Percentiles rank a stretch among this genome's conserved stretches.
Evolutionary conservation across 1,284 basidiomycete species (phyloP).

Genomic region (Entoloma clypeatum): DNA sequence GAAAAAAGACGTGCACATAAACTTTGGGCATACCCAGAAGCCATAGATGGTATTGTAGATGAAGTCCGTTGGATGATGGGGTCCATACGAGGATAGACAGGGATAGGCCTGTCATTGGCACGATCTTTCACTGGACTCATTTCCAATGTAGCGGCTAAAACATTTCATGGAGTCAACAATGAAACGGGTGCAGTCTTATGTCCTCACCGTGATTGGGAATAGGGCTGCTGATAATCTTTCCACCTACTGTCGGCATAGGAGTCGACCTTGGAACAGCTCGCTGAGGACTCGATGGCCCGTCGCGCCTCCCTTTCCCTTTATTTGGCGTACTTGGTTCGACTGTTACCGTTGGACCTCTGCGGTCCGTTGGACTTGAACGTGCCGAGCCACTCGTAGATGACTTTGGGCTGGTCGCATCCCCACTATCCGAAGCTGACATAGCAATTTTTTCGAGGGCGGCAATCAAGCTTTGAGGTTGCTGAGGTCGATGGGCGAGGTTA

Average conservation of each 20-base stretch:
- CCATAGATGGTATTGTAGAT: constrained; percentile 44
- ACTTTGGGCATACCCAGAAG: constrained; percentile 52
- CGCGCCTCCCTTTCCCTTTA: constrained; percentile 26
- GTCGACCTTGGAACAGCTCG: constrained; percentile 36
- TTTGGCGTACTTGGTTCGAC: constrained; percentile 27
- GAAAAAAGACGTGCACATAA: background rate
- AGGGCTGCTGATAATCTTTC: constrained; percentile 63
- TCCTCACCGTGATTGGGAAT: constrained; percentile 59
- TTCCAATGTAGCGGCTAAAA: constrained; percentile 61
- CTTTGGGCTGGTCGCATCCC: constrained; percentile 27
- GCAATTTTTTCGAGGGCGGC: constrained; percentile 55
- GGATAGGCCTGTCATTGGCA: constrained; percentile 62
- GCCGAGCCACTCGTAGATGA: constrained; percentile 26
- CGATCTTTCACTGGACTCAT: constrained; percentile 72
- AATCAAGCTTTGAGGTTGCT: constrained; percentile 52
- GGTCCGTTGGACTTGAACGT: constrained; percentile 24
- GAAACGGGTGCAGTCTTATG: constrained; percentile 1
- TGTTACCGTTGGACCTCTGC: constrained; percentile 22
- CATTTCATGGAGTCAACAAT: constrained; percentile 11
- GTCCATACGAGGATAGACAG: constrained; percentile 42
- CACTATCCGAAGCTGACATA: constrained; percentile 43
- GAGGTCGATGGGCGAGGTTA: constrained; percentile 43
- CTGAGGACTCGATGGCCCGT: constrained; percentile 38
- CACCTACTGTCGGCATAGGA: constrained; percentile 45
- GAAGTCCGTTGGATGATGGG: constrained; percentile 23